Evolutionary conservation across 805 yeast species (phyloP).

Genomic region (Kuraishia hungarica): DNA sequence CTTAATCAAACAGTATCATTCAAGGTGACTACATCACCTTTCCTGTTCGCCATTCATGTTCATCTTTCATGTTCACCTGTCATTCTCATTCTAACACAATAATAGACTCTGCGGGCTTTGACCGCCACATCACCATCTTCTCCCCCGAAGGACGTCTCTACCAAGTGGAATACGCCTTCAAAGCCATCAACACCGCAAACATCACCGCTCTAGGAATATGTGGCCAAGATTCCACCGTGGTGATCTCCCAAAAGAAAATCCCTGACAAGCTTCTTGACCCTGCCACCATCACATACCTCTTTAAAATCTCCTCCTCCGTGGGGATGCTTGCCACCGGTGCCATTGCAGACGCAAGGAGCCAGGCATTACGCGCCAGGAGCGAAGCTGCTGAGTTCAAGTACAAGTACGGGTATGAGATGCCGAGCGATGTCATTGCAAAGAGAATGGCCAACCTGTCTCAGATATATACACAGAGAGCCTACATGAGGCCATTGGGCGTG

Average conservation of each 20-base stretch:
- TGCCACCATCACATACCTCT: conserved; percentile 75
- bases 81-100: conserved; percentile 5
- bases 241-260: conserved; percentile 91
- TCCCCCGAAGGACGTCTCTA: conserved; percentile 97
- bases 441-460: conserved; percentile 95
- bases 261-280: conserved; percentile 93
- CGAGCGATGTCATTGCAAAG: conserved; percentile 85
- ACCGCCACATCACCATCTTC: conserved; percentile 96
- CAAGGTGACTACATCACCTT: too few species aligned
- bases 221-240: conserved; percentile 80
- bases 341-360: conserved; percentile 90
- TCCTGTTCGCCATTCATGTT: too few species aligned
- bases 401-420: conserved; percentile 95
- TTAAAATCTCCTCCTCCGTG: conserved; percentile 68
- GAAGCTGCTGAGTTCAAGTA: conserved; percentile 95
- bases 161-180: conserved; percentile 97
- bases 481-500: conserved; percentile 97
- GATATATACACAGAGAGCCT: conserved; percentile 94
- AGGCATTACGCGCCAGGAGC: conserved; percentile 83
- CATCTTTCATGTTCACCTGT: too few species aligned
- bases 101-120: conserved; percentile 84
- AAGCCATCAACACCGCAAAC: conserved; percentile 90
- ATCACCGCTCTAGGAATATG: conserved; percentile 82
- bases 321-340: conserved; percentile 95
- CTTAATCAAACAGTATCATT: too few species aligned